A percentile compares a stretch with the other conserved stretches of the same genome.
These are phyloP conservation scores for Hemileccinum impolitum DNA, from an alignment of 768 basidiomycete species.

Conservation along the genomic window DNA sequence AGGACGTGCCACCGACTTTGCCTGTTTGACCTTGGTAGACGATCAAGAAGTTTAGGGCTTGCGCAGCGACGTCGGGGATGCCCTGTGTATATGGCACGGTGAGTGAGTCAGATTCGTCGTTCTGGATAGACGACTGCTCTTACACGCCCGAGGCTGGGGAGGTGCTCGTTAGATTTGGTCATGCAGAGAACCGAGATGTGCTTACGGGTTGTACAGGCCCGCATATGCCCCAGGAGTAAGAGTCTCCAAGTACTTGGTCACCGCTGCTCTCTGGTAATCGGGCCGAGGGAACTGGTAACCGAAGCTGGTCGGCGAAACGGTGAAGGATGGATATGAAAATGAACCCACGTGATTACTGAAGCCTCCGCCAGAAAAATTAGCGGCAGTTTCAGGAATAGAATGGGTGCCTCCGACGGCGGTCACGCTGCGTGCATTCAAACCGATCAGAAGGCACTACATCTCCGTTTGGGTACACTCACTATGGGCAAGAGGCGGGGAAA, in stretches of 20 bases:
- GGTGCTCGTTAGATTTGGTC: not conserved
- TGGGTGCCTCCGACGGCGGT: conserved; percentile 70
- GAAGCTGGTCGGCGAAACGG: not conserved
- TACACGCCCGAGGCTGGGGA: conserved; percentile 50
- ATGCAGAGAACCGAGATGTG: not conserved
- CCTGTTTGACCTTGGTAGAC: conserved; percentile 38
- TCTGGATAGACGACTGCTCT: conserved; percentile 13
- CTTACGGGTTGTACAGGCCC: conserved; percentile 60
- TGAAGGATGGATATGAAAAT: not conserved
- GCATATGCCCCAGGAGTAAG: conserved; percentile 48
- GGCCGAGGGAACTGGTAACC: conserved; percentile 50
- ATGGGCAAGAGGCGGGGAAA: conserved; percentile 65
- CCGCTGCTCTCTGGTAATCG: conserved; percentile 46
- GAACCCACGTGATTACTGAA: conserved; percentile 62
- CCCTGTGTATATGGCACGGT: conserved; percentile 29
- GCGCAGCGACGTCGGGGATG: conserved; percentile 66
- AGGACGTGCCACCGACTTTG: conserved; percentile 62
- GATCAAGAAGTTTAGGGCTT: conserved; percentile 47
- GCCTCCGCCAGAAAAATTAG: conserved; percentile 65
- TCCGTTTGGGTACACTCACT: conserved; percentile 30
- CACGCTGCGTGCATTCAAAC: conserved; percentile 41
- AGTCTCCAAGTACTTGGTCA: conserved; percentile 40
- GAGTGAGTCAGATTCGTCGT: not conserved
- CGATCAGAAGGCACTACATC: not conserved
- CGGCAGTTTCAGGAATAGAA: conserved; percentile 56